A percentile compares a stretch with the other conserved stretches of the same genome.
phyloP scores from a whole-genome alignment of 129 eudicot species.

The Arctium minus region DNA sequence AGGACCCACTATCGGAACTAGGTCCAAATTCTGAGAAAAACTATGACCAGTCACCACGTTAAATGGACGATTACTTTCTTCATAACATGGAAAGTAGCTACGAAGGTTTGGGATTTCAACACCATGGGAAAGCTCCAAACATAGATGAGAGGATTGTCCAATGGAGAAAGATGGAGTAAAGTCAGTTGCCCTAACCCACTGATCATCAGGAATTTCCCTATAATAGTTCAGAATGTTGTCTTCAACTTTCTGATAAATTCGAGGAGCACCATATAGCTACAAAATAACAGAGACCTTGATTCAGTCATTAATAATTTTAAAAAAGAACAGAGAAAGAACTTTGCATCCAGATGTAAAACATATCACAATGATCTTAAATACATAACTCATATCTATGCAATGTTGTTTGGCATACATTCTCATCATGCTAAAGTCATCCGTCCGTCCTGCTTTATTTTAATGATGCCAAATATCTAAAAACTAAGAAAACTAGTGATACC shows the following conservation, averaged over 20 bases:
- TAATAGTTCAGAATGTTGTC: conserved; percentile 27
- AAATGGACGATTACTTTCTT: conserved; percentile 42
- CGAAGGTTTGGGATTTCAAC: conserved; percentile 46
- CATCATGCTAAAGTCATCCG: neutral
- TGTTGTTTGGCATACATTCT: neutral
- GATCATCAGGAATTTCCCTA: conserved; percentile 56
- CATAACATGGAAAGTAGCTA: conserved; percentile 45
- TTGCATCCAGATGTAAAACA: no score
- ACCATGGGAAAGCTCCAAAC: conserved; percentile 59
- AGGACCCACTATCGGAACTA: conserved; percentile 73
- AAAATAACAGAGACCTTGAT: neutral
- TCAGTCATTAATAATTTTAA: neutral
- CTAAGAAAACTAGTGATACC: no score
- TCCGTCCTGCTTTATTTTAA: no score
- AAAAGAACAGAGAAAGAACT: neutral
- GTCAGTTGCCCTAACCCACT: conserved; percentile 79
- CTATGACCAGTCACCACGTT: conserved; percentile 36
- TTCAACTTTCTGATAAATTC: conserved; percentile 49
- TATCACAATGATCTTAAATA: no score
- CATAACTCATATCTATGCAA: neutral
- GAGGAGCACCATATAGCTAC: conserved; percentile 74
- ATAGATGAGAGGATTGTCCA: conserved; percentile 77
- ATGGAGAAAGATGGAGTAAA: conserved; percentile 56
- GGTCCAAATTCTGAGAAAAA: conserved; percentile 37
- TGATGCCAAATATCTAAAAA: no score